Evolutionary conservation across 305 asterid genomes (phyloP).

Genomic region (Andrographis paniculata): DNA sequence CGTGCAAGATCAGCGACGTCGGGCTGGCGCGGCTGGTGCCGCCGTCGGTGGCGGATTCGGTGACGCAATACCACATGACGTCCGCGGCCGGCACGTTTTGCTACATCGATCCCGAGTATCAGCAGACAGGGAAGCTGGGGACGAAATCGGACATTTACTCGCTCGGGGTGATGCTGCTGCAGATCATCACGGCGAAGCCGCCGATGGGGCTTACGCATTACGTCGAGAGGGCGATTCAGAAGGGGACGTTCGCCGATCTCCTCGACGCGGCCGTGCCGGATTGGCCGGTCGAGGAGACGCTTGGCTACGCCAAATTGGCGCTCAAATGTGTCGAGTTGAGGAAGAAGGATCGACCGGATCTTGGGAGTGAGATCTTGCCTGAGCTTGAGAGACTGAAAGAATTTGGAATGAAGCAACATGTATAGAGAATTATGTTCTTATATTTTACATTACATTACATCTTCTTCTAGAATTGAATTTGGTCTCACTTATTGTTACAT

Average conservation of each 20-base stretch:
- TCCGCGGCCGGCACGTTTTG: neutral
- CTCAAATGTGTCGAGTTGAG: neutral
- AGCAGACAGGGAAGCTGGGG: neutral
- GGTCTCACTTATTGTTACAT: too few relatives aligned
- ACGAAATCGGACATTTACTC: neutral
- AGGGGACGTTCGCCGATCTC: neutral
- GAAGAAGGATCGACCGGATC: neutral
- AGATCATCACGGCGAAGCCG: neutral
- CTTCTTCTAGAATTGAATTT: too few relatives aligned
- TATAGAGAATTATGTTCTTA: too few relatives aligned
- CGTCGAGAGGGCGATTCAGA: neutral
- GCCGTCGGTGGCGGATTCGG: neutral
- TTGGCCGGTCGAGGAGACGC: neutral
- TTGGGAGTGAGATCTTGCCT: neutral
- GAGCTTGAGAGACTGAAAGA: neutral
- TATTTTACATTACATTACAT: too few relatives aligned
- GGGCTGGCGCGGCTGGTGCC: neutral
- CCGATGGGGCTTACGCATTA: neutral
- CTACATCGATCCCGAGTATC: neutral
- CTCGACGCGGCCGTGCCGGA: neutral
- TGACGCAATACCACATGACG: neutral
- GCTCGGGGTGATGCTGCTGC: neutral
- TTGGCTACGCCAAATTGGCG: neutral
- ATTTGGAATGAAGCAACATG: neutral
- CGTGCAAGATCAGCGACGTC: neutral